Base-by-base conservation (phyloP, 768 basidiomycete genomes). In the Mycena rebaudengoi region DNA sequence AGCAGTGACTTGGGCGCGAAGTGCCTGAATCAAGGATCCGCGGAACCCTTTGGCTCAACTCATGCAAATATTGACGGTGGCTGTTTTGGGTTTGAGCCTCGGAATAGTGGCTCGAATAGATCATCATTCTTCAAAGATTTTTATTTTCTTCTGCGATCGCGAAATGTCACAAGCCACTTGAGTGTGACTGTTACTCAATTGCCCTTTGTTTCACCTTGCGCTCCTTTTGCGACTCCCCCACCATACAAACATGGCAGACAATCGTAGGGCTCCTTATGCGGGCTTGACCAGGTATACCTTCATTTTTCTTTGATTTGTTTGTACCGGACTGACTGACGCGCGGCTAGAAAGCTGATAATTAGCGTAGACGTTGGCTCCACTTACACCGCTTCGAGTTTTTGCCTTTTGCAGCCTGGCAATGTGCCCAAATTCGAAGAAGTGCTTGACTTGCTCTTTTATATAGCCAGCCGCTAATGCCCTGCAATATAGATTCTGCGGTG, bases 361-460 rank as follows among this genome's bases (percentile, higher is more conserved):
- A 54, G 51, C n/a, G 55, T 65, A 7, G 64, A 65, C 52, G 48
- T 65, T 16, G 68, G 66, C 3, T 69, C 66, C 2, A 67, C 70
- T 7, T 71, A 60, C 32, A 62, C 64, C 2, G 68, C 64, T 0
- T 58, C 66, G 7, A 63, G 56, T 5, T 69, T 57, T 33, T 67
- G 69, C 39, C 53, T 69, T 13, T 41, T 67, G 43, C 64, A 66
- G 32, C 62, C 62, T 2, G 66, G 63, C 13, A 54, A 50, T 25
- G 63, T 69, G 14, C 68, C 68, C 4, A 66, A 70, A 43, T 66
- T 70, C 25, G 65, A 70, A 40, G 67, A 68, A 39, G 69, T 69
- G 30, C 7, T 40, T 21, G 4, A n/a, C 45, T 41, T n/a, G 23
- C 14, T 33, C 7, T n/a, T 14, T 7, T 35, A 3, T 21, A 13